Conservation (phyloP, 2,329 filamentous ascomycete species). For the Stenocarpella maydis region DNA sequence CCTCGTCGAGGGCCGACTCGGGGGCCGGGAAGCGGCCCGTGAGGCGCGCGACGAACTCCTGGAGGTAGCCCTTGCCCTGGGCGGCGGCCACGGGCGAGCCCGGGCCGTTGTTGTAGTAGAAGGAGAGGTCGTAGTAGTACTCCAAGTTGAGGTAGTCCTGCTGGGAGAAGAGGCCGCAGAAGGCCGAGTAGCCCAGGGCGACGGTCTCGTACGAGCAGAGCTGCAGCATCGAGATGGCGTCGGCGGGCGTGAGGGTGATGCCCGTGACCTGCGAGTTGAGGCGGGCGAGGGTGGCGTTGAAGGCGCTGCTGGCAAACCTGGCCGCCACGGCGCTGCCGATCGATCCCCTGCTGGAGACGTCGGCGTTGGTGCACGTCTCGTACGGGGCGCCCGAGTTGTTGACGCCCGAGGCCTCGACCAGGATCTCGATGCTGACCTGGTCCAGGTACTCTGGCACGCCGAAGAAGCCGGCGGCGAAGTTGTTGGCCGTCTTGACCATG, state of each 20-base stretch:
- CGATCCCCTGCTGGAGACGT: constrained; percentile 37
- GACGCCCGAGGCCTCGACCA: constrained; percentile 42
- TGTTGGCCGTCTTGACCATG: constrained; percentile 46
- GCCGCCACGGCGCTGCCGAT: constrained; percentile 41
- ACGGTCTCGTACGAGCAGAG: constrained; percentile 46
- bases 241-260: constrained; percentile 44
- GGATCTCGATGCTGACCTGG: constrained; percentile 46
- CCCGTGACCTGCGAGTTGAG: constrained; percentile 43
- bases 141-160: constrained; percentile 54
- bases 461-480: constrained; percentile 46
- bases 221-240: constrained; percentile 51
- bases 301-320: constrained; percentile 40
- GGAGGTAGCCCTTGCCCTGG: constrained; percentile 44
- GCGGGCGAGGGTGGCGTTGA: constrained; percentile 42
- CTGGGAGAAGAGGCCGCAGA: constrained; percentile 51
- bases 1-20: constrained; percentile 43
- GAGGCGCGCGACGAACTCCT: constrained; percentile 46
- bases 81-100: constrained; percentile 46
- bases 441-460: constrained; percentile 45
- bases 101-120: constrained; percentile 46
- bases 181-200: constrained; percentile 52
- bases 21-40: constrained; percentile 42
- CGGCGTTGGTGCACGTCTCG: constrained; percentile 41
- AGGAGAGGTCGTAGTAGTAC: constrained; percentile 51
- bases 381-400: constrained; percentile 45